These are phyloP conservation scores for Cantharellus anzutake DNA, from an alignment of 768 basidiomycete species.

Conservation along the genomic window DNA sequence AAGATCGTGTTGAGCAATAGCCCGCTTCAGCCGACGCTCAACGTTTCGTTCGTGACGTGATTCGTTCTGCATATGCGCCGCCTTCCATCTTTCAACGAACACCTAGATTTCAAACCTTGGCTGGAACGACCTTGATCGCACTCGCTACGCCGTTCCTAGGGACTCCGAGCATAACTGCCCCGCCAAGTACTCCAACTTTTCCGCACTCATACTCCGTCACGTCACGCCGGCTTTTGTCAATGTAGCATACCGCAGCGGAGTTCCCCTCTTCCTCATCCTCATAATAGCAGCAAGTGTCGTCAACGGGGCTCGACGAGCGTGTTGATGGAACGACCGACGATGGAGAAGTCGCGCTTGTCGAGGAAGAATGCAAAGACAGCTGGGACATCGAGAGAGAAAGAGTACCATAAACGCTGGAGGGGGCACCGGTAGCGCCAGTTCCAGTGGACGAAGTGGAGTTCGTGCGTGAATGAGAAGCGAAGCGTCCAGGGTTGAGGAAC, in stretches of 20 bases:
- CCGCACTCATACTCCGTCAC: conserved; percentile 10
- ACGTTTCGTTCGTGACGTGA: too few relatives aligned
- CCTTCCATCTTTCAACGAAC: too few relatives aligned
- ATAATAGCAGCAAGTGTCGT: not conserved
- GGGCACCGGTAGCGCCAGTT: conserved; percentile 2
- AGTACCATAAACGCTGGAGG: conserved; percentile 2
- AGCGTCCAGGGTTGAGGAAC: not conserved
- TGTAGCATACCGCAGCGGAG: not conserved
- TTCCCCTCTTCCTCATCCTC: not conserved
- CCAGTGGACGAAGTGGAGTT: conserved; percentile 5
- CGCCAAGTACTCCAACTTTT: conserved; percentile 9
- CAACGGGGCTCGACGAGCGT: not conserved
- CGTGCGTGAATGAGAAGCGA: not conserved
- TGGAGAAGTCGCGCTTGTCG: conserved; percentile 5
- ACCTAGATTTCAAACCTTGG: too few relatives aligned
- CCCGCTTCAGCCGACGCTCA: too few relatives aligned
- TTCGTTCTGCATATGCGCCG: too few relatives aligned
- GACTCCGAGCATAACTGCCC: conserved; percentile 10
- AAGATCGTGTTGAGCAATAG: too few relatives aligned
- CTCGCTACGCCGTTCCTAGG: not conserved
- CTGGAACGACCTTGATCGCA: too few relatives aligned
- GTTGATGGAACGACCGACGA: conserved; percentile 1
- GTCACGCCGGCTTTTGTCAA: conserved; percentile 1
- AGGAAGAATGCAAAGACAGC: conserved; percentile 4
- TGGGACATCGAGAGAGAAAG: conserved; percentile 5